Evolutionary conservation across 305 asterid species (phyloP).

Genomic region (Galium porrigens): DNA sequence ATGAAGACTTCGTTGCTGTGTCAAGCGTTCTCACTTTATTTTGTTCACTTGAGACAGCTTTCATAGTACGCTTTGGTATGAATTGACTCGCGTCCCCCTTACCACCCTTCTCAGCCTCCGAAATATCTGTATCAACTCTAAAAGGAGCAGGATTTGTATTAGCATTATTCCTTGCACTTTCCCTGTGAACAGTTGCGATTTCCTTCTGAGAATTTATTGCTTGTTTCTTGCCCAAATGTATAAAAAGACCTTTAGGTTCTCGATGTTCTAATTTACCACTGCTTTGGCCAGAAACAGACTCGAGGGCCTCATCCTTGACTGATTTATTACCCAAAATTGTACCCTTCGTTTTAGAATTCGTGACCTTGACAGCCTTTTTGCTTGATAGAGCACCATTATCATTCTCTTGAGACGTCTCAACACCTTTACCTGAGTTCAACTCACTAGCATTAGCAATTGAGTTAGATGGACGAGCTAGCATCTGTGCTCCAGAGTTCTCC

Average conservation of each 20-base stretch:
- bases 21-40: slow-evolving; percentile 26
- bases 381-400: slow-evolving; percentile 28
- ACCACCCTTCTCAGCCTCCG: slow-evolving; percentile 34
- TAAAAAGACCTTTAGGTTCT: slow-evolving; percentile 31
- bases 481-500: slow-evolving; percentile 28
- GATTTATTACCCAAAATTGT: slow-evolving; percentile 26
- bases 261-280: slow-evolving; percentile 24
- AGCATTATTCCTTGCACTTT: slow-evolving; percentile 23
- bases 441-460: slow-evolving; percentile 19
- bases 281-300: slow-evolving; percentile 30
- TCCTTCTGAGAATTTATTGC: slow-evolving; percentile 28
- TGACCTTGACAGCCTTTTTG: slow-evolving; percentile 28
- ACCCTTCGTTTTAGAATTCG: slow-evolving; percentile 31
- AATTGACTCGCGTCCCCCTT: slow-evolving; percentile 23
- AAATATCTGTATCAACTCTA: slow-evolving; percentile 27
- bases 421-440: slow-evolving; percentile 20
- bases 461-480: slow-evolving; percentile 25
- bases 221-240: slow-evolving; percentile 29
- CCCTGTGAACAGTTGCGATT: slow-evolving; percentile 27
- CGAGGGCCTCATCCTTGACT: slow-evolving; percentile 29
- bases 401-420: slow-evolving; percentile 20
- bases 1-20: slow-evolving; percentile 15
- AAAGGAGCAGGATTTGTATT: slow-evolving; percentile 26
- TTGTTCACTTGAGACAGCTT: slow-evolving; percentile 27
- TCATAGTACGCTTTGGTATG: slow-evolving; percentile 26